These are phyloP conservation scores for Trametes elegans DNA, from an alignment of 768 basidiomycete species.

Conservation along the genomic window DNA sequence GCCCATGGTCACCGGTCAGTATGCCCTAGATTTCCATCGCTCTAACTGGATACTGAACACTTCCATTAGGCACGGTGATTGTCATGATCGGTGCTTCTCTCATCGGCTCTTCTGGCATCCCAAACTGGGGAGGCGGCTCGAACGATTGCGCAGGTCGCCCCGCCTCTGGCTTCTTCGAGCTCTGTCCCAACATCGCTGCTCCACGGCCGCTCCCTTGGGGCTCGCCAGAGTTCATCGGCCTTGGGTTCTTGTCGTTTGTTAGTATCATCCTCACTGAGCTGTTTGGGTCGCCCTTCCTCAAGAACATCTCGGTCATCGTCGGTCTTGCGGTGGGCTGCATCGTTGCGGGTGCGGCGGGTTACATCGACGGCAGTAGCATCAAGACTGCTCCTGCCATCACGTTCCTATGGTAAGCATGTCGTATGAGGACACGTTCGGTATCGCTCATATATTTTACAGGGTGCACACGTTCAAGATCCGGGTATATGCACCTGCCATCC, in stretches of 20 bases:
- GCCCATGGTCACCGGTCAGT: slow-evolving; percentile 68
- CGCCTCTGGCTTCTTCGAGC: slow-evolving; percentile 58
- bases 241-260: slow-evolving; percentile 82
- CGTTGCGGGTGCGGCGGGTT: slow-evolving; percentile 76
- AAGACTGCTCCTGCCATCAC: slow-evolving; percentile 72
- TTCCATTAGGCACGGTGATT: slow-evolving; percentile 62
- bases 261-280: slow-evolving; percentile 77
- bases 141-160: slow-evolving; percentile 68
- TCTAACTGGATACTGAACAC: neutral
- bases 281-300: slow-evolving; percentile 83
- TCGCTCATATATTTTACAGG: slow-evolving; percentile 37
- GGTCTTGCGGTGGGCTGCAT: slow-evolving; percentile 78
- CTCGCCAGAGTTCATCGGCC: slow-evolving; percentile 78
- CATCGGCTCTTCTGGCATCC: slow-evolving; percentile 69
- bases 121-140: slow-evolving; percentile 84
- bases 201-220: slow-evolving; percentile 79
- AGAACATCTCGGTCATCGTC: slow-evolving; percentile 75
- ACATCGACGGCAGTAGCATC: slow-evolving; percentile 68
- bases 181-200: slow-evolving; percentile 72
- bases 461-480: slow-evolving; percentile 74
- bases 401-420: slow-evolving; percentile 60
- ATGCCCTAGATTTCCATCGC: neutral
- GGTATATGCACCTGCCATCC: slow-evolving; percentile 69
- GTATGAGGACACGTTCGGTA: neutral
- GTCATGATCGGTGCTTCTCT: slow-evolving; percentile 79